These are phyloP conservation scores for Tylopilus sp. DNA, from an alignment of 768 basidiomycete species.

Conservation along the genomic window DNA sequence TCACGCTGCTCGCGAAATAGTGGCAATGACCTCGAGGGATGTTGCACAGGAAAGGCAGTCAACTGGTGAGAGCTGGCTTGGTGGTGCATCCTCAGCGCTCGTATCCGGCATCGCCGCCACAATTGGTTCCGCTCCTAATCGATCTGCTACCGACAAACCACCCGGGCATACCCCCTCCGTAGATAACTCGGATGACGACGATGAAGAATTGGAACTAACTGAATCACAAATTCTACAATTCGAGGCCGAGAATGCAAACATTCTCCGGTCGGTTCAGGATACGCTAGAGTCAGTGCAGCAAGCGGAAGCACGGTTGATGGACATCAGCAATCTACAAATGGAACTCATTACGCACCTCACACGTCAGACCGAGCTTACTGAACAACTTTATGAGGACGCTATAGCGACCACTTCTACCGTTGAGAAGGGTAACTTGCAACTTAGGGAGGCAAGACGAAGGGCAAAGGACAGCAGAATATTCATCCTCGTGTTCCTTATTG, in stretches of 20 bases:
- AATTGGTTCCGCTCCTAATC: conserved; percentile 46
- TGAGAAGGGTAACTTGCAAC: conserved; percentile 85
- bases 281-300: conserved; percentile 86
- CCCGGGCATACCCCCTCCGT: conserved; percentile 32
- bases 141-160: conserved; percentile 28
- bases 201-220: conserved; percentile 79
- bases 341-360: conserved; percentile 87
- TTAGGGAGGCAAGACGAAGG: conserved; percentile 84
- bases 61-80: conserved; percentile 55
- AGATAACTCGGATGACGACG: conserved; percentile 57
- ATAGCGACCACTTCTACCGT: conserved; percentile 82
- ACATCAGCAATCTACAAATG: conserved; percentile 91
- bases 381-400: conserved; percentile 93
- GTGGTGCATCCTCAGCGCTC: conserved; percentile 53
- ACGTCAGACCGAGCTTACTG: conserved; percentile 87
- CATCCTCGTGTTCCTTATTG: conserved; percentile 87
- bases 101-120: conserved; percentile 55
- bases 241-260: conserved; percentile 85
- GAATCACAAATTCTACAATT: conserved; percentile 90
- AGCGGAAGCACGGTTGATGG: conserved; percentile 87
- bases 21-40: conserved; percentile 39
- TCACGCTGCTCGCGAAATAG: conserved; percentile 62
- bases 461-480: conserved; percentile 87
- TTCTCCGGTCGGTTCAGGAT: conserved; percentile 80
- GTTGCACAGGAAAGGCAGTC: conserved; percentile 18